Evolutionary conservation across 2,329 filamentous ascomycete genomes (phyloP), one percentile per base, ranked within the genome.

Genomic region (Dactylonectria estremocensis): DNA sequence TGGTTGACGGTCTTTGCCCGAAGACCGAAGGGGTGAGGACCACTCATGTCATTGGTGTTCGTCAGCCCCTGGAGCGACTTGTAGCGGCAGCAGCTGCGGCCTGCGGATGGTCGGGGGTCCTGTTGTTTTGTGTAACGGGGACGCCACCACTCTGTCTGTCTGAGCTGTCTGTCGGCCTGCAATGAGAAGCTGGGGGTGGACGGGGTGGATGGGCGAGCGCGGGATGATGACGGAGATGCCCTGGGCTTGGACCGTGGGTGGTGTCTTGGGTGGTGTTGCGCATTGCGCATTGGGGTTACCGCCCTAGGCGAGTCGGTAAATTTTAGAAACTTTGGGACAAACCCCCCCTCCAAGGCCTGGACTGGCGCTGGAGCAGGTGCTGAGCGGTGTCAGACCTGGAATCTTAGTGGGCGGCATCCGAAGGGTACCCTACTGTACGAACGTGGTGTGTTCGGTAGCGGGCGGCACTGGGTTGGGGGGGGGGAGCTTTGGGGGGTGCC

Each of bases 1-100:
- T 46, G 62, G 40, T 60, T 54, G 61, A 57, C 64, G 70, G 74
- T 64, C 59, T 72, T 74, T 73, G 68, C 22, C 74, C 66, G 70
- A 70, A 53, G 64, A 60, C 57, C 61, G 54, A 61, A 53, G 43
- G 52, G 31, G 55, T 60, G 18, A 66, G 54, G 70, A 45, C 74
- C 74, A 75, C 69, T 76, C 70, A 75, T 72, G 64, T 68, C 48
- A 48, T 50, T 68, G 59, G 64, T 28, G 67, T 74, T 76, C 68
- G 70, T 76, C 72, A 76, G 73, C 70, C 67, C 60, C 70, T 69
- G 16, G 55, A 62, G 43, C 54, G 49, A 58, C 56, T 68, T 70
- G 54, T 43, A 24, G 50, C 35, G 31, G 18, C 33, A 40, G 28
- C 18, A 24, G 46, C 18, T 53, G 58, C 57, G 57, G 63, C 33